Conservation (phyloP, 169 alveolate species). For the Plasmodium chabaudi region DNA sequence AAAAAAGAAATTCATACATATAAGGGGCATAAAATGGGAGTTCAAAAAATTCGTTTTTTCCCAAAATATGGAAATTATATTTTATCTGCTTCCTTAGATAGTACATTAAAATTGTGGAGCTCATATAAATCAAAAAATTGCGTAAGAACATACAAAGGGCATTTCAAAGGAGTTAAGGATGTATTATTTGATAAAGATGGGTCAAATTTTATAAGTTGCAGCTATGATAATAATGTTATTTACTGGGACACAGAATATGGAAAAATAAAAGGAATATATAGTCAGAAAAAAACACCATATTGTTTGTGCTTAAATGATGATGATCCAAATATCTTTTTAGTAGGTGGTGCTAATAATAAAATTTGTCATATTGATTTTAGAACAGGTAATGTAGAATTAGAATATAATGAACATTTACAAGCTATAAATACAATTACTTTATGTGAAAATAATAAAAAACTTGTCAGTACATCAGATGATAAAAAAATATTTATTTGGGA, state of each 20-base stretch:
- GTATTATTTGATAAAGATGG: slow-evolving; percentile 93
- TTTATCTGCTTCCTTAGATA: slow-evolving; percentile 94
- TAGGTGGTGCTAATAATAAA: slow-evolving; percentile 95
- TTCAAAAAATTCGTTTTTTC: slow-evolving; percentile 92
- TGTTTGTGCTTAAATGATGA: slow-evolving; percentile 93
- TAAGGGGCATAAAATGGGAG: slow-evolving; percentile 95
- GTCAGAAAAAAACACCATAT: slow-evolving; percentile 93
- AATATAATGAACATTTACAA: slow-evolving; percentile 96
- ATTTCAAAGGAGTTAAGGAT: slow-evolving; percentile 96
- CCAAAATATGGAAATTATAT: slow-evolving; percentile 96
- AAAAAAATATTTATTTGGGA: slow-evolving; percentile 97
- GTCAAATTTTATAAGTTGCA: slow-evolving; percentile 91
- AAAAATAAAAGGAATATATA: slow-evolving; percentile 91
- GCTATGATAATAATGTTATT: slow-evolving; percentile 93
- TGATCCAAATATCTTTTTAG: slow-evolving; percentile 92
- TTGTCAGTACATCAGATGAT: slow-evolving; percentile 97
- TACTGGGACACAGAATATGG: slow-evolving; percentile 99
- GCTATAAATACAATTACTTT: slow-evolving; percentile 94
- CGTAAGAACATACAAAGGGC: slow-evolving; percentile 95
- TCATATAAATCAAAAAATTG: slow-evolving; percentile 92
- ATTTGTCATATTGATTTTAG: slow-evolving; percentile 93
- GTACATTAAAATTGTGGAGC: slow-evolving; percentile 96
- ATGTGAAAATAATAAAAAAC: slow-evolving; percentile 92
- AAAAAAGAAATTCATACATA: slow-evolving; percentile 93
- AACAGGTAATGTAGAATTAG: slow-evolving; percentile 91